These are phyloP conservation scores for Cladosporium austrohemisphaericum DNA, from an alignment of 2,329 filamentous ascomycete genomes.

Conservation along the genomic window DNA sequence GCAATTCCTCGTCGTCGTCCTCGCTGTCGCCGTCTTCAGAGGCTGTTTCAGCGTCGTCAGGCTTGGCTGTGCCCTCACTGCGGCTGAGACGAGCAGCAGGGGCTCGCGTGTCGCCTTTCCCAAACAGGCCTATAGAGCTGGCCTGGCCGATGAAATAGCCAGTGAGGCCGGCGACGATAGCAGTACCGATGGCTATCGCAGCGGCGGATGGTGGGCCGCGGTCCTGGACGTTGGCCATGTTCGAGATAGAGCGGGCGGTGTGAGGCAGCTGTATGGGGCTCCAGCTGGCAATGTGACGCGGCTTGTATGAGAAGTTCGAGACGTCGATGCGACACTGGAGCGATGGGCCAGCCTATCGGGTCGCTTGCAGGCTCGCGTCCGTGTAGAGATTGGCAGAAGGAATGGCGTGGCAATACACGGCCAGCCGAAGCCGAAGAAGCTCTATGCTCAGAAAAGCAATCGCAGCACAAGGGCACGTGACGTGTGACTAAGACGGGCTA, in stretches of 20 bases:
- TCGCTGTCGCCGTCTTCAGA: constrained; percentile 32
- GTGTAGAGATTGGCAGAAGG: constrained; percentile 12
- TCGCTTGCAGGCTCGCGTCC: constrained; percentile 1
- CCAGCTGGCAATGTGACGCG: not conserved
- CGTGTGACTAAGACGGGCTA: no score
- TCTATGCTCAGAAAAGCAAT: no score
- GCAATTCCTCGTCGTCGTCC: constrained; percentile 35
- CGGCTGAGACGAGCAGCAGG: constrained; percentile 13
- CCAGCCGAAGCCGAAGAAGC: no score
- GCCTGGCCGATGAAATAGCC: constrained; percentile 71
- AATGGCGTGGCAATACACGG: constrained; percentile 2
- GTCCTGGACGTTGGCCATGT: constrained; percentile 29
- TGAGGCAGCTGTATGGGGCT: not conserved
- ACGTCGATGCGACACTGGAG: not conserved
- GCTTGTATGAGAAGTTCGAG: not conserved
- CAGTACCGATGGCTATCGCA: constrained; percentile 67
- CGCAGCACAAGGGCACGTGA: no score
- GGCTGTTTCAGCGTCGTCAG: constrained; percentile 24
- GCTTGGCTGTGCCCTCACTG: constrained; percentile 25
- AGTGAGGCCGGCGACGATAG: constrained; percentile 67
- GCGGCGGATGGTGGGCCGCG: constrained; percentile 48
- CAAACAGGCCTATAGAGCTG: constrained; percentile 69
- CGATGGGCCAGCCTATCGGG: constrained; percentile 3
- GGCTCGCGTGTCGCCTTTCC: constrained; percentile 40
- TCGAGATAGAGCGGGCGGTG: constrained; percentile 4